Base-by-base conservation (phyloP, 2,329 filamentous ascomycete genomes). In the Pseudogymnoascus sp. region DNA sequence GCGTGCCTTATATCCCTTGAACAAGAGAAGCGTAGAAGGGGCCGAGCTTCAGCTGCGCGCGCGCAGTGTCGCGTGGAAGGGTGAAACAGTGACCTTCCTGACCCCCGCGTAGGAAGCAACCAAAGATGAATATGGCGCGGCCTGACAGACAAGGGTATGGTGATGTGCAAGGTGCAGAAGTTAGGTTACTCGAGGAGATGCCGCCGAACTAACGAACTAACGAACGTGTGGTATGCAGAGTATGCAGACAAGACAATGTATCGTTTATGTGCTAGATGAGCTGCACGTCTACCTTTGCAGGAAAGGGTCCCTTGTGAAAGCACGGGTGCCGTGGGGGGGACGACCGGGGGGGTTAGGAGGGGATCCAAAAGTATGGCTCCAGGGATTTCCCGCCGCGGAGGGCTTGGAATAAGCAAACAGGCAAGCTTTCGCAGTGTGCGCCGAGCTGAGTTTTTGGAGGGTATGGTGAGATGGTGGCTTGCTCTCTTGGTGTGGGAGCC, bases 1-100 rank as follows among this genome's bases (percentile, higher is more conserved):
- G 48, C 48, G 48, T 55, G 48, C 48, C 48, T 55, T 55, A 55
- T 55, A 55, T 55, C 48, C 48, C 48, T 55, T 55, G 48, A 55
- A 33, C 8, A 21, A 21, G 17, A 55, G 7, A 15, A 55, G 48
- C 29, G 48, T 55, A 29, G 48, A 55, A 55, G 29, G 48, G 48
- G 29, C 6, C 48, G 17, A 55, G 48, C 29, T 55, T 21, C 48
- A 55, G 29, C 29, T 55, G 29, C n/a, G 29, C 48, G 29, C 48
- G 29, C 48, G 15, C 48, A 35, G 48, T 5, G 48, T 35, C 48
- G 48, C 48, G 48, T 55, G 48, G 48, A 35, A 35, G 48, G n/a
- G 29, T 55, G 48, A 55, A 55, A 55, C 48, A 55, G 48, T 55
- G 48, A 55, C 48, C 48, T 21, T 29, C 29, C 48, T 33, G 48